Base-by-base conservation (phyloP, 106 monocot genomes). In the Platanthera zijinensis region DNA sequence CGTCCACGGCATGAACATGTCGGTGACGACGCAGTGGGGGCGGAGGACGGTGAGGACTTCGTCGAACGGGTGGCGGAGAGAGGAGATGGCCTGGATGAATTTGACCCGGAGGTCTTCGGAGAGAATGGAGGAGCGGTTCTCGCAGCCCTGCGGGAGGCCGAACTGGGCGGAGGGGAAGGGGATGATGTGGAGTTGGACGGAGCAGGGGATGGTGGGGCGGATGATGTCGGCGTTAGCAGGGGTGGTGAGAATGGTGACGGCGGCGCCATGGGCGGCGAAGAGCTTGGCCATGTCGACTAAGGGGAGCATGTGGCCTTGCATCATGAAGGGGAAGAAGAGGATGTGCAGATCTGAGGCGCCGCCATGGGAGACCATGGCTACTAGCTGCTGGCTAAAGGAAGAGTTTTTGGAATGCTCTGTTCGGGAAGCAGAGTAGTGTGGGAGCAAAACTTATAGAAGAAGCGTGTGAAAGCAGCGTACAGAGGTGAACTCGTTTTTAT, bases 141-240 rank as follows among this genome's bases (percentile, higher is more conserved):
- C 61, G 76, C 76, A 76, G n/a, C 62, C 59, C 0, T 46, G 48
- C 2, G 76, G 76, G 4, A 76, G 61, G 7, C 76, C 61, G 51
- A 25, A 18, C 10, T 59, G 18, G 1, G n/a, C 32, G 47, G 59
- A 76, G 21, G 76, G 61, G 19, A 76, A 76, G n/a, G 76, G 76
- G 46, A 76, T 57, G n/a, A 32, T 6, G 62, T 10, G 18, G 61
- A 62, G 25, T n/a, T 50, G 51, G 57, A 32, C 19, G 49, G 54
- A 15, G 59, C 25, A 1, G 50, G 4, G 72, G 15, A 6, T 7
- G 6, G 48, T 5, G 28, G 30, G 18, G 50, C 50, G 6, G 32
- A 68, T 68, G 13, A 68, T 6, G 25, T 21, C 28, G 28, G 68
- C 68, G 28, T 68, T 68, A 13, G 9, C 68, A 10, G 68, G 68